Base-by-base conservation (phyloP, 2,329 filamentous ascomycete species). In the Metarhizium sp. region DNA sequence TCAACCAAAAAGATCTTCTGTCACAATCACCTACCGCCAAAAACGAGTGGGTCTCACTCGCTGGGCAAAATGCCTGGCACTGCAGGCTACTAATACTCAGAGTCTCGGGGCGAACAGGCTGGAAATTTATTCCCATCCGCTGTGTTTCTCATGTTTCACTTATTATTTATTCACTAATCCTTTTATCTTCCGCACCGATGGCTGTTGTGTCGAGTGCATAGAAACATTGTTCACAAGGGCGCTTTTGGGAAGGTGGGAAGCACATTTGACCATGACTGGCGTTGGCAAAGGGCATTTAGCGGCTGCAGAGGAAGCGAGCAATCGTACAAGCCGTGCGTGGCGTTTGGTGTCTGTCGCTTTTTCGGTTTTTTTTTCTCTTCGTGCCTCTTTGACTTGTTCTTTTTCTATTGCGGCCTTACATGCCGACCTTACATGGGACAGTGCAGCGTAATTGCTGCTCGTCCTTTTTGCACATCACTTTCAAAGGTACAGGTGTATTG, bases 31-130 rank as follows among this genome's bases (percentile, higher is more conserved):
- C 68, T 82, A 20, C 79, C 79, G 16, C 70, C 72, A 2, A 73
- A 77, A 65, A 71, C 66, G 42, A 71, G 71, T 25, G 71, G 72
- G 46, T 69, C 71, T 20, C 75, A 80, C 56, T 74, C 78, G 2
- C 68, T 81, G 14, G 78, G 78, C 51, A 79, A 75, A 64, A 78
- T 82, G 79, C 79, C 79, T 4, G 79, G 79, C 13, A 74, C 78
- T 59, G 63, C 74, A n/a, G 79, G 79, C 42, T 81, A 81, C 64
- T 81, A 69, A 64, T 25, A 11, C 10, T 48, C 20, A 25, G 25
- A 25, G 25, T 46, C 43, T 20, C 7, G n/a, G 43, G 13, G 13
- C n/a, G 20, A 11, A 13, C 4, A 25, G 25, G 25, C 25, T 25
- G 25, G 25, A 25, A 25, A 25, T 25, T 25, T 1, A 2, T 11